Base-by-base conservation (phyloP, 768 basidiomycete genomes). In the Suillus occidentalis region DNA sequence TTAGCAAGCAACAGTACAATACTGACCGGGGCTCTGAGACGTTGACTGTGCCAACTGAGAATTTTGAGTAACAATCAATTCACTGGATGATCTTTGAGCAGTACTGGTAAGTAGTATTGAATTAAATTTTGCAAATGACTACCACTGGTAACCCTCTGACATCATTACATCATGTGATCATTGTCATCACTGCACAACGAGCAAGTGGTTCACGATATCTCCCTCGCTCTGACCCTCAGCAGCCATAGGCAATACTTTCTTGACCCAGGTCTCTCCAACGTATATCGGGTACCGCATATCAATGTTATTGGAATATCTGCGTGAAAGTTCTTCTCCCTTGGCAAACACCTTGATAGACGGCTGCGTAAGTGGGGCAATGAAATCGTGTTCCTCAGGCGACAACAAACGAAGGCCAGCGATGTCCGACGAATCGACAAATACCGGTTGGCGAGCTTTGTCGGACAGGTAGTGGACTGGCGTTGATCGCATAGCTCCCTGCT, bases 201-300 rank as follows among this genome's bases (percentile, higher is more conserved):
- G 8, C n/a, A 37, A 22, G 7, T 9, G 55, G 36, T 57, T 36
- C 34, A 22, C 7, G 16, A 36, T 5, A 57, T 57, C n/a, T 16
- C 4, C 22, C 14, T 37, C 55, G 4, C 14, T n/a, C 36, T 55
- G 53, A 12, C n/a, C 36, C 13, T 37, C 36, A 22, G 13, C 36
- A 57, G 1, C 4, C 10, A n/a, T 36, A 2, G 63, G 59, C 3
- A 61, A 59, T 8, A 64, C 63, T 39, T 66, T 73, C 18, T 50
- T 67, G 10, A 22, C 65, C 74, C 68, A 72, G 8, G 65, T 75
- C 3, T 69, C 65, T 7, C 71, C 71, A 36, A 75, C 74, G 18
- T 69, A 75, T 20, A 75, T 66, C 7, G 49, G 50, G 22, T 31
- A 3, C 25, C 7, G 28, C 20, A 8, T n/a, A 8, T 43, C 12